Evolutionary conservation across 164 flowering plant species (phyloP).

Genomic region (grape (Vitis vinifera)): ASM3070453v1 NC_081815.1:2134501-2135000

Average conservation of each 20-base stretch:
- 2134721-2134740: background rate
- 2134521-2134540: no score
- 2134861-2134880: conserved; percentile 21
- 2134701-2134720: conserved; percentile 29
- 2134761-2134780: background rate
- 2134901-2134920: no score
- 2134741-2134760: no score
- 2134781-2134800: conserved; percentile 37
- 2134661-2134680: conserved; percentile 47
- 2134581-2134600: background rate
- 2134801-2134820: conserved; percentile 74
- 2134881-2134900: background rate
- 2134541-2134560: no score
- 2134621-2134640: conserved; percentile 88
- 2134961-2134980: no score
- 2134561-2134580: background rate
- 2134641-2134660: conserved; percentile 64
- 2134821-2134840: conserved; percentile 57
- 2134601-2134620: conserved; percentile 44
- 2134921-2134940: no score
- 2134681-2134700: conserved; percentile 55
- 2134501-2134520: no score
- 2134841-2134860: conserved; percentile 86
- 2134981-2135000: no score
- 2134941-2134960: no score